Conservation (phyloP, 1,284 basidiomycete genomes). For the Cutaneotrichosporon spelunceum region DNA sequence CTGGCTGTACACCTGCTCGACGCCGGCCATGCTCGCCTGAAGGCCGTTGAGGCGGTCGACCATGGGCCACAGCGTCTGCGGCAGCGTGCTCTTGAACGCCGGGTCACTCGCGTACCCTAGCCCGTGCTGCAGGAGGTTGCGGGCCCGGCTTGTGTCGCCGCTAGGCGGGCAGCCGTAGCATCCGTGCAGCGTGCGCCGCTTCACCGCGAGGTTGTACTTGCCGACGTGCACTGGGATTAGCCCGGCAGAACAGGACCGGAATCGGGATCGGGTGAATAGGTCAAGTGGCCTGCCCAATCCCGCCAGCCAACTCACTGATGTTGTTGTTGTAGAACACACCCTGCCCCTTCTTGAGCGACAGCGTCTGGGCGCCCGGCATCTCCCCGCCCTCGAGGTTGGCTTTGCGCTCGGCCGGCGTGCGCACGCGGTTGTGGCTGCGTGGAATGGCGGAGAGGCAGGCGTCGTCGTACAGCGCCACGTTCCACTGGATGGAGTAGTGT, state of each 20-base stretch:
- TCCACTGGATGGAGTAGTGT: conserved; percentile 77
- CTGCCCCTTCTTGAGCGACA: conserved; percentile 65
- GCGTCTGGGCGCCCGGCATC: conserved; percentile 66
- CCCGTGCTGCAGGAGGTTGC: conserved; percentile 77
- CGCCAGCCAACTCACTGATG: conserved; percentile 59
- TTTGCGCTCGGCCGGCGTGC: conserved; percentile 63
- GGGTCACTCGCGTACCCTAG: conserved; percentile 56
- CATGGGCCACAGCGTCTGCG: conserved; percentile 59
- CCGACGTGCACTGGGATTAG: conserved; percentile 26
- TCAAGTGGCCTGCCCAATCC: not conserved
- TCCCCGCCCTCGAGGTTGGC: conserved; percentile 59
- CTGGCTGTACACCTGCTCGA: conserved; percentile 59
- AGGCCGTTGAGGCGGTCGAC: conserved; percentile 61
- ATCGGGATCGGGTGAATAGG: not conserved
- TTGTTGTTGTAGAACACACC: conserved; percentile 80
- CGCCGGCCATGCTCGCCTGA: conserved; percentile 55
- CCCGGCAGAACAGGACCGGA: no score
- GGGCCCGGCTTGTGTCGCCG: conserved; percentile 63
- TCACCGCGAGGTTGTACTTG: conserved; percentile 57
- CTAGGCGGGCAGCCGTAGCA: conserved; percentile 62
- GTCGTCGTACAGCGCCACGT: conserved; percentile 73
- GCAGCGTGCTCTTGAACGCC: conserved; percentile 58
- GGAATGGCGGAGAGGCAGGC: conserved; percentile 73
- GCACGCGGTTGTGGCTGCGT: conserved; percentile 61
- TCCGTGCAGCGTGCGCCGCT: conserved; percentile 70